A percentile compares a stretch with the other conserved stretches of the same genome.
phyloP scores from a whole-genome alignment of 371 early-diverging fungal species.

The Saksenaea vasiformis region DNA sequence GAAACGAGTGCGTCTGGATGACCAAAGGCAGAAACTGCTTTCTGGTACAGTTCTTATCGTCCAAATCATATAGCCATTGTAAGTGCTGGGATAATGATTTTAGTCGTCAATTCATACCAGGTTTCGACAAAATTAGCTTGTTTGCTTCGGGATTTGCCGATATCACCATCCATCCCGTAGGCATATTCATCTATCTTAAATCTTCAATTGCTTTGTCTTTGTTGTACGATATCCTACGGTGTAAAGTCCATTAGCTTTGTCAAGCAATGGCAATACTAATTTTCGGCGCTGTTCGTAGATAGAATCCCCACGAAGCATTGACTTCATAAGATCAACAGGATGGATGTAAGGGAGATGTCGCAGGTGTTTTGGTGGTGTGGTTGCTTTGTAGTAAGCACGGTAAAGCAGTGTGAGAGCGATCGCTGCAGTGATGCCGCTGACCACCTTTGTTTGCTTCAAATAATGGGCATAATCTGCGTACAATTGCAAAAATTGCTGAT shows the following conservation, averaged over 20 bases:
- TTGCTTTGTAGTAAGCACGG: not conserved
- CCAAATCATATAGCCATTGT: not conserved
- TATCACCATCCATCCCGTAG: slow-evolving; percentile 10
- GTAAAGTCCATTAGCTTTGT: slow-evolving; percentile 12
- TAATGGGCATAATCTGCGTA: not conserved
- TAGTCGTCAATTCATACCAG: not conserved
- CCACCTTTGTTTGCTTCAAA: not conserved
- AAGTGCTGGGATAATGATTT: not conserved
- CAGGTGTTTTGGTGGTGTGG: slow-evolving; percentile 13
- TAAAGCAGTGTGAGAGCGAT: slow-evolving; percentile 7
- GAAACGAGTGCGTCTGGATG: slow-evolving; percentile 1
- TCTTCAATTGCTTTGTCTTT: not conserved
- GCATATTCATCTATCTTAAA: slow-evolving; percentile 2
- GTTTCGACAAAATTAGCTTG: slow-evolving; percentile 13
- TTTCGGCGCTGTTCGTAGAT: slow-evolving; percentile 3
- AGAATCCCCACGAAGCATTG: not conserved
- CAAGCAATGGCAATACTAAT: not conserved
- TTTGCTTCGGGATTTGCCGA: slow-evolving; percentile 12
- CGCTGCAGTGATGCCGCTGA: not conserved
- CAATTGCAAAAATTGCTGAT: not conserved
- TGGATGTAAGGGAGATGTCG: slow-evolving; percentile 13
- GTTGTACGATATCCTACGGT: slow-evolving; percentile 4
- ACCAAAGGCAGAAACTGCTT: not conserved
- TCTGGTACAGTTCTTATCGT: slow-evolving; percentile 10
- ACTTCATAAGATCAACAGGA: not conserved